A percentile compares a stretch with the other conserved stretches of the same genome.
Conservation (phyloP, 495 filamentous ascomycete genomes). For the Talaromyces proteolyticus region DNA sequence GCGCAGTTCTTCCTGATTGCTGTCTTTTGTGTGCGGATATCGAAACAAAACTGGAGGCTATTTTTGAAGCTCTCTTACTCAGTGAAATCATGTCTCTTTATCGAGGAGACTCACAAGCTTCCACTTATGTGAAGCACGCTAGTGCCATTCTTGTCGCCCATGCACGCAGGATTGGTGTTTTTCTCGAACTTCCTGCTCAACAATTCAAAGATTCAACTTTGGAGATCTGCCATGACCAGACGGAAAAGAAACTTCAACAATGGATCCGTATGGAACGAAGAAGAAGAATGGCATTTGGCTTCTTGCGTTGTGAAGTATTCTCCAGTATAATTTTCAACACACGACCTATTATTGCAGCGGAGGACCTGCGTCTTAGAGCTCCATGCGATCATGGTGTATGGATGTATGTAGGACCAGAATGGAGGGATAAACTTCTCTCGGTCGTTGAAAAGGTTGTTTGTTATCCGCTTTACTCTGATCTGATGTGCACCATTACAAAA, state of each 20-base stretch:
- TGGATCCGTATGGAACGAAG: background rate
- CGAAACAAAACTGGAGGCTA: background rate
- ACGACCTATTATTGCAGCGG: background rate
- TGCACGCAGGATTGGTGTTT: background rate
- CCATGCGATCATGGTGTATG: background rate
- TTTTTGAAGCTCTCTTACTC: background rate
- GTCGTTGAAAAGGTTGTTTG: background rate
- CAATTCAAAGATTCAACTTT: background rate
- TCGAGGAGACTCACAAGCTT: background rate
- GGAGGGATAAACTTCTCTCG: background rate
- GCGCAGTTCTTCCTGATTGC: background rate
- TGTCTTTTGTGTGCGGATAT: background rate
- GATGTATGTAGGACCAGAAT: background rate
- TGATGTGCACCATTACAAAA: background rate
- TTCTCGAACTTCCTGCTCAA: background rate
- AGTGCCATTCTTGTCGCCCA: background rate
- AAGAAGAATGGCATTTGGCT: background rate
- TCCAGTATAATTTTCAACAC: background rate
- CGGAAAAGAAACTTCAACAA: background rate
- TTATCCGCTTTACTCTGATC: background rate
- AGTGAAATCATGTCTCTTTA: background rate
- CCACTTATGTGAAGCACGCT: background rate
- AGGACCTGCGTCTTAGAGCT: background rate
- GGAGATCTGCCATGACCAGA: background rate
- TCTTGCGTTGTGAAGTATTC: background rate